Evolutionary conservation across 805 yeast genomes (phyloP).

Genomic region (Saccharomycopsis vini): DNA sequence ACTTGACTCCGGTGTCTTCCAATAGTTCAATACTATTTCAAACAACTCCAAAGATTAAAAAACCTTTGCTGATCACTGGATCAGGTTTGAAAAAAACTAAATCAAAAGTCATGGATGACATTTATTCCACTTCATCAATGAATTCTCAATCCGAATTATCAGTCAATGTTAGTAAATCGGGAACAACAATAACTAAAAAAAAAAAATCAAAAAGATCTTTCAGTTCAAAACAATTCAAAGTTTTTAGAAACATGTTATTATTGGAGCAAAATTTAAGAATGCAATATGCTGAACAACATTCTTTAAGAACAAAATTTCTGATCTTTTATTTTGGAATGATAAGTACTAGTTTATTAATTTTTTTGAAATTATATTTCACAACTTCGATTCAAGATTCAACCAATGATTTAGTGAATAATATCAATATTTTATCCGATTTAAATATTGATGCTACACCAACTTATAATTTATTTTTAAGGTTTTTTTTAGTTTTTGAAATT

Average conservation of each 20-base stretch:
- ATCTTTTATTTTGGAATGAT: constrained; percentile 32
- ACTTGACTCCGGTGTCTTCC: constrained; percentile 10
- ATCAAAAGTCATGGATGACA: too few relatives aligned
- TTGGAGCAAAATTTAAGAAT: constrained; percentile 78
- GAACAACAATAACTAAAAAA: neutral
- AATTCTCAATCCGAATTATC: neutral
- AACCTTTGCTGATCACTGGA: neutral
- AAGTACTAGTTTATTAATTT: constrained; percentile 31
- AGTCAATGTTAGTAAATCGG: neutral
- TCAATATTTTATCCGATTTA: neutral
- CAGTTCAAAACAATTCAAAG: constrained; percentile 31
- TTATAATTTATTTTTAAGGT: constrained; percentile 29
- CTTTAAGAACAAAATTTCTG: constrained; percentile 42
- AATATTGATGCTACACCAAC: neutral
- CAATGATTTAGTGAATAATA: neutral
- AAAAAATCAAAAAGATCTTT: neutral
- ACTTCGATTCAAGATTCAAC: constrained; percentile 12
- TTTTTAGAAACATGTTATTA: constrained; percentile 72
- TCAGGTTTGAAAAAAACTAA: too few relatives aligned
- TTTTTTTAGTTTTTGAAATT: constrained; percentile 49
- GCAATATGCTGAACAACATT: constrained; percentile 67
- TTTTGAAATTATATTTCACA: constrained; percentile 30
- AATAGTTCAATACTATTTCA: neutral
- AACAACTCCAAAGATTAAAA: neutral
- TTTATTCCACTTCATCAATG: too few relatives aligned